Base-by-base conservation (phyloP, 2,329 filamentous ascomycete species). In the Aureobasidium mangrovei region DNA sequence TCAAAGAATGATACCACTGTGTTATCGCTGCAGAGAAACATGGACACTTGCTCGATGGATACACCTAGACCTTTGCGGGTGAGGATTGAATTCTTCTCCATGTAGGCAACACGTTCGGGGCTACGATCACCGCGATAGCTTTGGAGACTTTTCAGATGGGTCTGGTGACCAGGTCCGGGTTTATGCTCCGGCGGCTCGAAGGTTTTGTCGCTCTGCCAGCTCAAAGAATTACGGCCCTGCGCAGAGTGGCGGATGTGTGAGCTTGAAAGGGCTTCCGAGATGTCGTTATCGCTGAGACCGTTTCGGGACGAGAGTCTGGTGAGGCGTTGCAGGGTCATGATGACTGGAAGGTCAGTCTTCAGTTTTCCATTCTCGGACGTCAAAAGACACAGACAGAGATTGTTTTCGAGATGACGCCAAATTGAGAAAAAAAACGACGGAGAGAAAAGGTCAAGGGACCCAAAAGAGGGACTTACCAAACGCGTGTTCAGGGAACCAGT, bases 1-100 rank as follows among this genome's bases (percentile, higher is more conserved):
- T 96, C 90, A 62, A 96, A 96, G 69, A 96, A 95, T 12, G 88
- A 91, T 26, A 94, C 90, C 53, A 95, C 84, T 0, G 86, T 91
- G 64, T 95, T 94, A 69, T 95, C 89, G 9, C 82, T 78, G 2
- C 86, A 91, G 12, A 96, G 74, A 64, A 96, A 95, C 53, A 95
- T 82, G 3, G 88, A 90, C 3, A 95, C 90, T 68, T 96, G 91
- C 69, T 96, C 91, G 4, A 91, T 85, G 7, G 84, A 85, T 39
- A 95, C 86, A 3, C 83, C 84, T 28, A 91, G 74, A 3, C 82
- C 77, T 59, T 82, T 84, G 0, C 76, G 70, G 1, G 81, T 76
- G 3, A 95, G 74, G 1, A 84, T 81, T 0, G 88, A 90, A 66
- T 94, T 81, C 9, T 77, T 77, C 67, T 95, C 88, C 84, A 95